phyloP scores from a whole-genome alignment of 208 protist genomes.

The Acanthamoeba castellanii region DNA sequence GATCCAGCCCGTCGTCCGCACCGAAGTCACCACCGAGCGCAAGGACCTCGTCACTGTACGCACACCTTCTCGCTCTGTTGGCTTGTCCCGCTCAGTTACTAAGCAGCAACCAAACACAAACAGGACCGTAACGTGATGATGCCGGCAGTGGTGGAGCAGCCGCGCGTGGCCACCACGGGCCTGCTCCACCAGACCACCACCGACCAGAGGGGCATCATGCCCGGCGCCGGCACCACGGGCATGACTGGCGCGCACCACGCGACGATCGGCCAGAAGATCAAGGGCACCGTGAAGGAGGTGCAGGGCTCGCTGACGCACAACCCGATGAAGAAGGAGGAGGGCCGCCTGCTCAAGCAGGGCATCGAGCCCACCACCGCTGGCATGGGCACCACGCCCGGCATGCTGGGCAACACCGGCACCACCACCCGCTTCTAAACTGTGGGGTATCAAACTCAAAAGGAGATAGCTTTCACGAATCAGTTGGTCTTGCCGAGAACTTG shows the following conservation, averaged over 20 bases:
- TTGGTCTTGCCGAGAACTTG: too few species aligned
- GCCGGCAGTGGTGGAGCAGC: not conserved
- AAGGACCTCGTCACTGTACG: not conserved
- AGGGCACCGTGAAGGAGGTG: constrained; percentile 36
- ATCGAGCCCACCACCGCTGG: not conserved
- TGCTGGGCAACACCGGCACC: not conserved
- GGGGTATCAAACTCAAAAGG: too few species aligned
- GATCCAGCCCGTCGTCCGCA: not conserved
- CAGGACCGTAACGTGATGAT: not conserved
- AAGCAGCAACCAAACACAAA: not conserved
- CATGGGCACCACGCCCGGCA: not conserved
- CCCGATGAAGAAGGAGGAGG: constrained; percentile 36
- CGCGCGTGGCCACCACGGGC: not conserved
- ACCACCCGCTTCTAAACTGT: not conserved
- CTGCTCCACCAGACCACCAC: not conserved
- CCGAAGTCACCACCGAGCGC: not conserved
- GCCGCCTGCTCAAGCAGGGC: constrained; percentile 54
- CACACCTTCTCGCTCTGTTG: too few species aligned
- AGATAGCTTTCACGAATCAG: too few species aligned
- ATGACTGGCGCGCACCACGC: not conserved
- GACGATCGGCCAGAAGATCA: constrained; percentile 6
- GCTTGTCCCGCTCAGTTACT: too few species aligned
- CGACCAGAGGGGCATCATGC: not conserved
- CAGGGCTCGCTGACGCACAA: not conserved
- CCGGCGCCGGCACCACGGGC: not conserved